Evolutionary conservation across 2,329 filamentous ascomycete genomes (phyloP), one percentile per base, ranked within the genome.

Genomic region (Phoma herbarum): DNA sequence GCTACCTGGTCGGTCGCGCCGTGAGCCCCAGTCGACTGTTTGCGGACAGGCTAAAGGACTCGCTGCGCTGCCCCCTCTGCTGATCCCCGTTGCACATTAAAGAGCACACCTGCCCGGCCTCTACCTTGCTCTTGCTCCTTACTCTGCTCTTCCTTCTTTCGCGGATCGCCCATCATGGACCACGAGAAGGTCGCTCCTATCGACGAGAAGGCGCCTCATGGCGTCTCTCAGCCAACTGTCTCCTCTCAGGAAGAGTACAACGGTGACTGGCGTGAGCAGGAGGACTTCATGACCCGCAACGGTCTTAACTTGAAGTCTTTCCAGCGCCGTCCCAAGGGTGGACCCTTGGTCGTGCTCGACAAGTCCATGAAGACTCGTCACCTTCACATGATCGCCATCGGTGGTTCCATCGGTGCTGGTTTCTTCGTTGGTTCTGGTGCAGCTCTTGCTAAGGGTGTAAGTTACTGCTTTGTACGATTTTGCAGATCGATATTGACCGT

Each of bases 381-480:
- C 74, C 75, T 87, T 65, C 83, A 43, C 41, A 60, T 60, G 58
- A 60, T 60, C 43, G 58, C 58, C 14, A 60, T 97, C 66, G 93
- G 93, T 68, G 93, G 93, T 42, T 94, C 91, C 11, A 97, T 97
- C 70, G 79, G 79, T 54, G 77, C 77, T 56, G 93, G 93, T 64
- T 82, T 97, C 2, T 97, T 97, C 75, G 91, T 97, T 37, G 90
- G 91, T 22, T 94, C 91, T 0, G 79, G 79, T 22, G 70, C 73
- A 52, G 77, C 77, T 29, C 68, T 79, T 49, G 71, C 72, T 58
- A 69, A 70, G 18, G 77, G 77, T 57, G 77, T 75, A 76, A 26
- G 76, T 71, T 22, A 7, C 69, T 74, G 12, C 63, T 77, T 43
- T 68, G 77, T 28, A 75, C 77, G 35, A 64, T 69, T 29, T 77